Evolutionary conservation across 2,329 filamentous ascomycete genomes (phyloP).

Genomic region (Diaporthe australafricana): DNA sequence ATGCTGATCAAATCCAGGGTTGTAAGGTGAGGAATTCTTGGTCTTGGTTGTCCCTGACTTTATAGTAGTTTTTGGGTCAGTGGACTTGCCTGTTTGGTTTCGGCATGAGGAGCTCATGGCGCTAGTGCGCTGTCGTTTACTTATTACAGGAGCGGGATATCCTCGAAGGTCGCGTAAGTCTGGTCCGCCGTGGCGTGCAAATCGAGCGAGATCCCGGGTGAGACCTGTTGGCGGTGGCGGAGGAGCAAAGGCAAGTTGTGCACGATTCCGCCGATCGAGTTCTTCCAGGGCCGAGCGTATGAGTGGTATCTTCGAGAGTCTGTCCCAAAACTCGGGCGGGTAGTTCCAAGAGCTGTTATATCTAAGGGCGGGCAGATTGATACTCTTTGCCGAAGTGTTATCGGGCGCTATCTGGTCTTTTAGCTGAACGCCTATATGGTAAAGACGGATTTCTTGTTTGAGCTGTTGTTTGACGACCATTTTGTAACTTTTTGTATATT

Average conservation of each 20-base stretch:
- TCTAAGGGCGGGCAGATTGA: too few species aligned
- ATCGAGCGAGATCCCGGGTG: constrained; percentile 35
- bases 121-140: background rate
- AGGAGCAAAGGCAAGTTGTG: constrained; percentile 1
- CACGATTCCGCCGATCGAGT: constrained; percentile 29
- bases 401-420: too few species aligned
- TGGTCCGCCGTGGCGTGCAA: constrained; percentile 43
- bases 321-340: constrained; percentile 37
- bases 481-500: too few species aligned
- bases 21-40: constrained; percentile 45
- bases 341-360: constrained; percentile 31
- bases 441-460: too few species aligned
- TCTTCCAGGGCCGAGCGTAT: constrained; percentile 35
- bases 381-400: too few species aligned
- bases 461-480: too few species aligned
- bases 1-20: constrained; percentile 50
- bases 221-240: background rate
- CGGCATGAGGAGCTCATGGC: constrained; percentile 37
- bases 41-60: constrained; percentile 38
- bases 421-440: too few species aligned
- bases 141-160: constrained; percentile 16
- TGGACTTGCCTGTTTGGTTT: constrained; percentile 37
- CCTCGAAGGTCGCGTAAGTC: constrained; percentile 43
- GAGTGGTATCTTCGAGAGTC: constrained; percentile 31
- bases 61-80: constrained; percentile 40